Conservation (phyloP, 2,329 filamentous ascomycete species). For the Aspergillus niger region DNA sequence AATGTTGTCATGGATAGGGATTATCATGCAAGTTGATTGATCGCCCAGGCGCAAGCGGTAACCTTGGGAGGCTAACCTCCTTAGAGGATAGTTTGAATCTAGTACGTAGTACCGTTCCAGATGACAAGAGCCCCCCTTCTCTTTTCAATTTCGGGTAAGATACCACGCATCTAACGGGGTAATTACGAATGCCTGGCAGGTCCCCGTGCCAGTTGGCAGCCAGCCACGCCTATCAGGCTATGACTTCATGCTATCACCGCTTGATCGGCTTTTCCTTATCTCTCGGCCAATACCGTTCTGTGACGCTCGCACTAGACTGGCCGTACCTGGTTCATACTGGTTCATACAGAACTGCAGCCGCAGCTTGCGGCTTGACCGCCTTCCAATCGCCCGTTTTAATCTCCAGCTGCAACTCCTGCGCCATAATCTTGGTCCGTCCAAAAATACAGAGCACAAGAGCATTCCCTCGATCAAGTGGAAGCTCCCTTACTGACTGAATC, state of each 20-base stretch:
- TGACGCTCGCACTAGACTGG: neutral
- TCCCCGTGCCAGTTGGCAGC: slow-evolving; percentile 1
- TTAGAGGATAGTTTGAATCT: neutral
- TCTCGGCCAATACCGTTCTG: neutral
- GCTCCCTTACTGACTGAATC: slow-evolving; percentile 8
- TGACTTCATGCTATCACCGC: slow-evolving; percentile 5
- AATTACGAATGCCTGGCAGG: neutral
- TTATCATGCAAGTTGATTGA: slow-evolving; percentile 14
- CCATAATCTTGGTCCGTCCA: neutral
- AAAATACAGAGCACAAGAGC: neutral
- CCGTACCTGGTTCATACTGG: slow-evolving; percentile 6
- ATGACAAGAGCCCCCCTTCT: slow-evolving; percentile 4
- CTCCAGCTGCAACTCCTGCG: neutral
- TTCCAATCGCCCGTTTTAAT: neutral
- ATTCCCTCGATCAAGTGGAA: neutral
- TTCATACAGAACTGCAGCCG: slow-evolving; percentile 5
- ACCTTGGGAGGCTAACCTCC: neutral
- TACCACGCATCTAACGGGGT: neutral
- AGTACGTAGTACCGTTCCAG: neutral
- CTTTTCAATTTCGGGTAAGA: neutral
- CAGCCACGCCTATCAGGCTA: neutral
- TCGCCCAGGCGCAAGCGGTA: slow-evolving; percentile 6
- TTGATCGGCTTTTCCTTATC: neutral
- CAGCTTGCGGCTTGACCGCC: slow-evolving; percentile 9
- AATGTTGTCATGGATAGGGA: slow-evolving; percentile 8